A percentile compares a stretch with the other conserved stretches of the same genome.
Conservation (phyloP, 306 rosid genomes). For the Cucumis cinereus region DNA sequence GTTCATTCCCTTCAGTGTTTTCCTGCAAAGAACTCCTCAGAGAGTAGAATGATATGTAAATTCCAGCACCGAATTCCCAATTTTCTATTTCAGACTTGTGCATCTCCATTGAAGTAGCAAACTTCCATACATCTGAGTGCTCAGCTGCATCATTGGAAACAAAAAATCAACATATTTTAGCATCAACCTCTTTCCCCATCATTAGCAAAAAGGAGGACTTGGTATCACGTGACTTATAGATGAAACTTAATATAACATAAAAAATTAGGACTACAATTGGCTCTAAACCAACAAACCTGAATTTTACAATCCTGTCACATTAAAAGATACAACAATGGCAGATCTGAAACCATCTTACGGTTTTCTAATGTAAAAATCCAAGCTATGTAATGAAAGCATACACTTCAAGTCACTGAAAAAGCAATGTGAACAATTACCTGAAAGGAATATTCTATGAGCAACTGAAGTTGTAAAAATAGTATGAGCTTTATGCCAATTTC, state of each 20-base stretch:
- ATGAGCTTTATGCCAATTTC: constrained; percentile 91
- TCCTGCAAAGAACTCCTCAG: constrained; percentile 65
- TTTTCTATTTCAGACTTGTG: constrained; percentile 93
- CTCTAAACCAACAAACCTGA: not conserved
- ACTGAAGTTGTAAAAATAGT: constrained; percentile 58
- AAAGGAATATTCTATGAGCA: constrained; percentile 66
- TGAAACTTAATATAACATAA: not conserved
- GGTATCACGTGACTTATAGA: not conserved
- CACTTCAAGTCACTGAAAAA: not conserved
- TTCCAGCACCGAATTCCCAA: constrained; percentile 95
- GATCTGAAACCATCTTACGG: not conserved
- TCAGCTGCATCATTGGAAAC: constrained; percentile 33
- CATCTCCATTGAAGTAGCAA: constrained; percentile 75
- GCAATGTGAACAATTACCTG: constrained; percentile 34
- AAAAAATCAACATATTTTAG: not conserved
- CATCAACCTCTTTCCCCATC: not conserved
- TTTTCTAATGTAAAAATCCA: not conserved
- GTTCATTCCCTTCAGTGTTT: constrained; percentile 37
- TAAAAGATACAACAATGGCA: not conserved
- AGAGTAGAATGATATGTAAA: constrained; percentile 72
- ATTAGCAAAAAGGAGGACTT: not conserved
- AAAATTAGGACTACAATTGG: not conserved
- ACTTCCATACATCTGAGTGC: constrained; percentile 71
- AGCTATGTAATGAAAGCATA: not conserved
- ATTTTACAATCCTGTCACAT: not conserved